Base-by-base conservation (phyloP, 306 rosid species). In the Hippophae gyantsensis region DNA sequence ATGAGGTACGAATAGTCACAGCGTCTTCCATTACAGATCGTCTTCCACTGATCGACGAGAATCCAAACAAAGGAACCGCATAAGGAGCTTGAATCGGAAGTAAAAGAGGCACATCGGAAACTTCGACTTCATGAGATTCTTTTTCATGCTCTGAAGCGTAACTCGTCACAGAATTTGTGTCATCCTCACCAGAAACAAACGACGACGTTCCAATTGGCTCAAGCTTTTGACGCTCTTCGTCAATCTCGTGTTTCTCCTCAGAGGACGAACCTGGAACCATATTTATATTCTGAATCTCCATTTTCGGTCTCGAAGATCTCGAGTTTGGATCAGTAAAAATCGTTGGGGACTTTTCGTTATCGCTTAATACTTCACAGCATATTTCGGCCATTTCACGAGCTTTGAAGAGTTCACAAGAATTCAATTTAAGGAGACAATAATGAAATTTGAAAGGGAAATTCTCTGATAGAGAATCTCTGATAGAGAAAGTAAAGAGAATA, bases 11-110 rank as follows among this genome's bases (percentile, higher is more conserved):
- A 13, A 78, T 48, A 0, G 84, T 65, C 48, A 84, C 80, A 3
- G 82, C 81, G 54, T 84, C 90, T 43, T 84, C 90, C 90, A 84
- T 84, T 7, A 81, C 81, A 68, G 84, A 65, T 14, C 90, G 70
- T 42, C 90, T 60, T 53, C 86, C 90, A 18, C 86, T 72, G 3
- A 84, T 73, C 1, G 90, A 84, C 27, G 81, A 72, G 51, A 76
- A 42, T 0, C 90, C 87, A 41, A 68, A 84, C 56, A 69, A 76
- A 4, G 81, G 82, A 12, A 8, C 12, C 64, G 47, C 57, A 1
- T 13, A 32, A 10, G 26, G 12, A 47, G 32, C 45, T 49, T 10
- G 10, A 6, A 13, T n/a, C 5, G 63, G 45, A 41, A 9, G 3
- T 32, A 5, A 32, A 12, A 43, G 18, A 6, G 42, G 44, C 7